These are phyloP conservation scores for Thalassiosira ordinaria DNA, from an alignment of 352 stramenopile species.

Conservation along the genomic window DNA sequence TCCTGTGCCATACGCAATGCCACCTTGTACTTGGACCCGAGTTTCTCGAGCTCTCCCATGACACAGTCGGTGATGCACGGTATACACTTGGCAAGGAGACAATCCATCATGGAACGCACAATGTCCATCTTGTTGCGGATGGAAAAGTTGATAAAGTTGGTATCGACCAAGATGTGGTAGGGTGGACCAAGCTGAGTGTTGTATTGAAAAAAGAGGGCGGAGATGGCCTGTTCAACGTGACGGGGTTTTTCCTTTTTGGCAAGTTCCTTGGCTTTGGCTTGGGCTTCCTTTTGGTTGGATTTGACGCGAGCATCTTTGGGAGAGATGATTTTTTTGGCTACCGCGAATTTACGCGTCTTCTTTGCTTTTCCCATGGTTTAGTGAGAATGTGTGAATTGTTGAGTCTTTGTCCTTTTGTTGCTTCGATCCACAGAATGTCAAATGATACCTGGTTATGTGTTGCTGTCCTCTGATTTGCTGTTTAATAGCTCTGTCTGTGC, in stretches of 20 bases:
- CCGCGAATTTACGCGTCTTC: conserved; percentile 97
- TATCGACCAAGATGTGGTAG: conserved; percentile 99
- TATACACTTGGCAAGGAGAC: conserved; percentile 98
- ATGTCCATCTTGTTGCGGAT: conserved; percentile 98
- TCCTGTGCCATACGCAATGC: conserved; percentile 94
- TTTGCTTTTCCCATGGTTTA: conserved; percentile 95
- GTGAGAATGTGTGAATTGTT: conserved; percentile 31
- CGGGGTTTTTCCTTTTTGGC: conserved; percentile 88
- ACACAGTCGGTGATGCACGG: conserved; percentile 99
- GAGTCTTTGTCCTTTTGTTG: conserved; percentile 15
- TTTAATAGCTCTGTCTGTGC: too few relatives aligned
- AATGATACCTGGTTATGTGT: too few relatives aligned
- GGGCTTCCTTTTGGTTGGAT: conserved; percentile 79
- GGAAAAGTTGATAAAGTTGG: conserved; percentile 99
- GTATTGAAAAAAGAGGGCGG: conserved; percentile 99
- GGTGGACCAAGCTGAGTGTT: conserved; percentile 96
- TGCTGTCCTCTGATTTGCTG: too few relatives aligned
- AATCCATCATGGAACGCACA: conserved; percentile 99
- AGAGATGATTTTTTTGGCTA: conserved; percentile 98
- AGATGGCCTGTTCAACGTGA: conserved; percentile 97
- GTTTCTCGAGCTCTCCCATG: conserved; percentile 99
- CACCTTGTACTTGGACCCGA: conserved; percentile 97
- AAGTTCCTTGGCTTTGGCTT: conserved; percentile 87
- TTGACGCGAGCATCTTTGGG: conserved; percentile 97
- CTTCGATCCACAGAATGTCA: too few relatives aligned